Conservation (phyloP, 805 yeast genomes). For the Kodamaea hsintzibuensis region DNA sequence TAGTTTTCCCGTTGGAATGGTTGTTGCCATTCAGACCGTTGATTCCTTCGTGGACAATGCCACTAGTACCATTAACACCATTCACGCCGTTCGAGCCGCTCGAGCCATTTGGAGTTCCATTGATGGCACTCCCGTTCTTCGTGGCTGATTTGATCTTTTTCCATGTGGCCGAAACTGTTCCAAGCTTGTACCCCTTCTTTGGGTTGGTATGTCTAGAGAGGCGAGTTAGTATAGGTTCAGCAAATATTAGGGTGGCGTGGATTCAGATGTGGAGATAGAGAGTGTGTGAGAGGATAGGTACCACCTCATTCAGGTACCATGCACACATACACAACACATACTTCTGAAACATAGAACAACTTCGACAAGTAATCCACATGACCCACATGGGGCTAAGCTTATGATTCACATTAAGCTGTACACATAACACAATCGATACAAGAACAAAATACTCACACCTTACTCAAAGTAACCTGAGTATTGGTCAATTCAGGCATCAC, state of each 20-base stretch:
- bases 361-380: background rate
- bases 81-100: too few species aligned
- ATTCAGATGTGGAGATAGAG: too few species aligned
- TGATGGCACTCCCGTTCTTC: background rate
- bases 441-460: conserved; percentile 20
- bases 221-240: conserved; percentile 14
- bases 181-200: conserved; percentile 37
- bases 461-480: conserved; percentile 23
- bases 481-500: conserved; percentile 16
- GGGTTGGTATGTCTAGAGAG: conserved; percentile 30
- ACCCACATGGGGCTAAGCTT: background rate
- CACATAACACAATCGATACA: too few species aligned
- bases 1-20: too few species aligned
- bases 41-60: too few species aligned
- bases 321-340: too few species aligned
- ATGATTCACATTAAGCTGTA: too few species aligned
- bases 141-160: conserved; percentile 37
- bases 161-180: conserved; percentile 45
- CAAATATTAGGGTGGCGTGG: too few species aligned
- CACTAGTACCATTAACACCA: too few species aligned
- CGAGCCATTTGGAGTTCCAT: background rate
- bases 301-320: too few species aligned
- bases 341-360: background rate
- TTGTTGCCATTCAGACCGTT: too few species aligned
- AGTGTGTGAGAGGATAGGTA: too few species aligned